phyloP scores from a whole-genome alignment of 805 yeast genomes.

The Kluyveromyces siamensis region DNA sequence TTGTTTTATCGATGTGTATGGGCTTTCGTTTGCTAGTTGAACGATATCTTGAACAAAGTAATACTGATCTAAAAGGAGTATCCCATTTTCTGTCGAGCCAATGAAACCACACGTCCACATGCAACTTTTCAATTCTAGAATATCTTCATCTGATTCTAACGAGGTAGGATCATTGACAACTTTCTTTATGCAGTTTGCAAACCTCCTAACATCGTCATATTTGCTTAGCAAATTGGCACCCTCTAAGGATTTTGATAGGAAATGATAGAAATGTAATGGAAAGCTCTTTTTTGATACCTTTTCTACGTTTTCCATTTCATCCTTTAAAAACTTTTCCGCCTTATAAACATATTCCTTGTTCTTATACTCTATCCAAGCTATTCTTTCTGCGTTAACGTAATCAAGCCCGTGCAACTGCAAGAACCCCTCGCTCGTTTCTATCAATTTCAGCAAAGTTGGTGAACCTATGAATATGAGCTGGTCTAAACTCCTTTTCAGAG shows the following conservation, averaged over 20 bases:
- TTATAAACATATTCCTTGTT: constrained; percentile 39
- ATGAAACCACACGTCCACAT: constrained; percentile 85
- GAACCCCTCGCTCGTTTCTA: constrained; percentile 65
- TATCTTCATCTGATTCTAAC: constrained; percentile 21
- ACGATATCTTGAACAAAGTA: constrained; percentile 47
- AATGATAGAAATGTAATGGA: constrained; percentile 72
- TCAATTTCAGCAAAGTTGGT: constrained; percentile 50
- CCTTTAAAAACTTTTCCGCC: constrained; percentile 34
- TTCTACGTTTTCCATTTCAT: constrained; percentile 8
- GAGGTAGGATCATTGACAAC: constrained; percentile 6
- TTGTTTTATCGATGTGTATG: constrained; percentile 57
- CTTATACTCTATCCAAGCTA: constrained; percentile 49
- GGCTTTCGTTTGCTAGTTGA: constrained; percentile 37
- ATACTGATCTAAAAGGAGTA: constrained; percentile 44
- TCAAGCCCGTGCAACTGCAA: constrained; percentile 49
- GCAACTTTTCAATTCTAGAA: constrained; percentile 54
- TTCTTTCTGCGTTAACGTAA: constrained; percentile 57
- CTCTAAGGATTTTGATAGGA: constrained; percentile 68
- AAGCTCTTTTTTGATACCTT: constrained; percentile 11
- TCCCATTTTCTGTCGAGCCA: constrained; percentile 65
- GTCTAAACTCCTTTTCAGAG: constrained; percentile 22
- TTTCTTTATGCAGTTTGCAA: constrained; percentile 29
- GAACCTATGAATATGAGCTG: constrained; percentile 45
- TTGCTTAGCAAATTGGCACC: constrained; percentile 58
- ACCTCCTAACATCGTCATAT: constrained; percentile 36